Evolutionary conservation across 495 filamentous ascomycete species (phyloP).

Genomic region (Trypethelium eluteriae): DNA sequence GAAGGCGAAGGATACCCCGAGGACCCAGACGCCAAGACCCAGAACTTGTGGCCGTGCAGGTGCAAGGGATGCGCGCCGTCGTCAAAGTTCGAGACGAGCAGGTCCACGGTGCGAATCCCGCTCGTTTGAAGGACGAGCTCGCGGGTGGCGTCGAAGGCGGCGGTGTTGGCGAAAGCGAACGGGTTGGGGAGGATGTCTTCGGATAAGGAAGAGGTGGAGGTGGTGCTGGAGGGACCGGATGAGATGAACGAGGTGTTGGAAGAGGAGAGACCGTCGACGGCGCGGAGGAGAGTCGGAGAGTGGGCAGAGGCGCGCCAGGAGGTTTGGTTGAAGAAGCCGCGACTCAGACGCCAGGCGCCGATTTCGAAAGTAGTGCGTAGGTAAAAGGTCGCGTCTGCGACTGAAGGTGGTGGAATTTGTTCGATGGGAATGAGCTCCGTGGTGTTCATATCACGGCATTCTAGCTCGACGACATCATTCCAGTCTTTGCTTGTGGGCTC

Average conservation of each 20-base stretch:
- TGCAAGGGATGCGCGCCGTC: conserved; percentile 35
- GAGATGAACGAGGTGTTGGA: conserved; percentile 18
- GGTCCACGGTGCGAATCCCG: conserved; percentile 27
- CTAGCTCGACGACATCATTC: conserved; percentile 34
- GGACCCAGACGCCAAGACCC: conserved; percentile 47
- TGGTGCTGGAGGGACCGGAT: conserved; percentile 12
- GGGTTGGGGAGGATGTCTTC: neutral
- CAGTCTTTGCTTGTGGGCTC: conserved; percentile 33
- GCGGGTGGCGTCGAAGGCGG: conserved; percentile 20
- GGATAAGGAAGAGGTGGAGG: neutral
- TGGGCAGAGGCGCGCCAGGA: conserved; percentile 43
- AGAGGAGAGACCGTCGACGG: conserved; percentile 42
- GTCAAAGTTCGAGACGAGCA: conserved; percentile 34
- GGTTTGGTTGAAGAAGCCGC: conserved; percentile 49
- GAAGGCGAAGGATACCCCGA: conserved; percentile 37
- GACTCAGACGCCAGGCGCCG: conserved; percentile 45
- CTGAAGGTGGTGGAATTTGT: conserved; percentile 35
- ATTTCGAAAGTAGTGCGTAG: conserved; percentile 49
- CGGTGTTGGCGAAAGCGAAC: conserved; percentile 26
- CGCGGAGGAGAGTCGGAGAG: conserved; percentile 39
- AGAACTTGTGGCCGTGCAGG: conserved; percentile 49
- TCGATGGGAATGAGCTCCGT: conserved; percentile 37
- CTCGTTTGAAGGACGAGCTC: conserved; percentile 32
- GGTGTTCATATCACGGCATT: conserved; percentile 43
- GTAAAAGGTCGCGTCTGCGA: conserved; percentile 42